Percentiles rank a stretch among this genome's conserved stretches.
Evolutionary conservation across 192 early-diverging fungal genomes (phyloP).

Genomic region (Lunasporangiospora selenospora): DNA sequence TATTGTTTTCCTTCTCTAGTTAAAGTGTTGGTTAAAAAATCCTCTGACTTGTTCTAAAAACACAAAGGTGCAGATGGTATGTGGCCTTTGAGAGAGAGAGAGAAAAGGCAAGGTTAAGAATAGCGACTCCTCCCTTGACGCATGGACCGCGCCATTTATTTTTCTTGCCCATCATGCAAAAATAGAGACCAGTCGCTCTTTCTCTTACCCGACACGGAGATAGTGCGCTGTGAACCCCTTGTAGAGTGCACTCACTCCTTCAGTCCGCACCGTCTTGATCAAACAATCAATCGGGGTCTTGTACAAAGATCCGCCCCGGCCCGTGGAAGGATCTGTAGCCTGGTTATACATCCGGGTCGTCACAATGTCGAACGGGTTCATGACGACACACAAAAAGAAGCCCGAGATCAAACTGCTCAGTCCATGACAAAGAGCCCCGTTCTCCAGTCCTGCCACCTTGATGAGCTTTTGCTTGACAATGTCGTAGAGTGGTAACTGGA

Average conservation of each 20-base stretch:
- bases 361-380: slow-evolving; percentile 95
- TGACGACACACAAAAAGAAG: slow-evolving; percentile 80
- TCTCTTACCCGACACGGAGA: slow-evolving; percentile 76
- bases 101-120: too few relatives aligned
- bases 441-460: slow-evolving; percentile 56
- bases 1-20: too few relatives aligned
- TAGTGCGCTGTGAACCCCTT: slow-evolving; percentile 91
- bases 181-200: not conserved
- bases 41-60: slow-evolving; percentile 95
- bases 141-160: slow-evolving; percentile 3
- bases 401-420: slow-evolving; percentile 74
- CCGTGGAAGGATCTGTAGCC: too few relatives aligned
- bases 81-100: too few relatives aligned
- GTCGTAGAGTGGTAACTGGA: slow-evolving; percentile 91
- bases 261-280: slow-evolving; percentile 76
- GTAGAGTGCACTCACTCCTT: slow-evolving; percentile 81
- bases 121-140: not conserved
- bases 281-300: slow-evolving; percentile 80
- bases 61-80: slow-evolving; percentile 91
- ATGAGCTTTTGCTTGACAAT: slow-evolving; percentile 66
- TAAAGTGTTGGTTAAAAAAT: too few relatives aligned
- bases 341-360: slow-evolving; percentile 94
- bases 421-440: slow-evolving; percentile 68
- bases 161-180: not conserved
- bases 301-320: too few relatives aligned